Evolutionary conservation across 768 basidiomycete species (phyloP).

Genomic region (Leccinum obscurum): DNA sequence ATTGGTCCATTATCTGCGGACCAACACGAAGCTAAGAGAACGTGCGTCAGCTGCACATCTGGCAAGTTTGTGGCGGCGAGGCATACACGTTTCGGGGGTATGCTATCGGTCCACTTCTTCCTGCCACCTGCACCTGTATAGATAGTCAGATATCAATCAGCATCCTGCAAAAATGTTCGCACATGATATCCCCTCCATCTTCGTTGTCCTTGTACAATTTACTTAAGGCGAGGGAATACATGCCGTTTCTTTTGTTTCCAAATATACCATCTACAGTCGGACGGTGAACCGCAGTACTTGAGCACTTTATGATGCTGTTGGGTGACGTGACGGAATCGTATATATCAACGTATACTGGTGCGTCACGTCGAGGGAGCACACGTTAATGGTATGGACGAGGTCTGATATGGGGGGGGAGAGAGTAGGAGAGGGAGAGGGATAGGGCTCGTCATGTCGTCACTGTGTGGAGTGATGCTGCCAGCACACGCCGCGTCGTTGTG

Average conservation of each 20-base stretch:
- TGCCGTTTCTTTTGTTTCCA: conserved; percentile 14
- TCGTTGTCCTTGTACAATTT: conserved; percentile 24
- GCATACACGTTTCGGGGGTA: conserved; percentile 27
- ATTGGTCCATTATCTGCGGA: conserved; percentile 26
- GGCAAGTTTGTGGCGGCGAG: background rate
- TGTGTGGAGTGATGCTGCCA: no score
- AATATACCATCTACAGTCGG: conserved; percentile 16
- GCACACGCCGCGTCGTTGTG: no score
- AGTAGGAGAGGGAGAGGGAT: no score
- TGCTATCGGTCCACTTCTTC: conserved; percentile 1
- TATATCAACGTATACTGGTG: background rate
- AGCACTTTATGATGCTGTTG: conserved; percentile 11
- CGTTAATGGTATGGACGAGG: no score
- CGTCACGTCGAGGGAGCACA: background rate
- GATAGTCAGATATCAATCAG: conserved; percentile 10
- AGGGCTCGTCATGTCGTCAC: no score
- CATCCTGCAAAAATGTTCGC: background rate
- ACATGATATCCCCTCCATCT: conserved; percentile 30
- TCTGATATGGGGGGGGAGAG: no score
- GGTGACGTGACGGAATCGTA: background rate
- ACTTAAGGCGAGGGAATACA: conserved; percentile 23
- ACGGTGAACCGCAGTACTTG: conserved; percentile 21
- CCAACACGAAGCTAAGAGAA: conserved; percentile 16
- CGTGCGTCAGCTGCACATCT: background rate
- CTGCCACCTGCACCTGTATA: conserved; percentile 32